phyloP scores from a whole-genome alignment of 2,329 filamentous ascomycete species.

The Calcarisporium arbuscula region DNA sequence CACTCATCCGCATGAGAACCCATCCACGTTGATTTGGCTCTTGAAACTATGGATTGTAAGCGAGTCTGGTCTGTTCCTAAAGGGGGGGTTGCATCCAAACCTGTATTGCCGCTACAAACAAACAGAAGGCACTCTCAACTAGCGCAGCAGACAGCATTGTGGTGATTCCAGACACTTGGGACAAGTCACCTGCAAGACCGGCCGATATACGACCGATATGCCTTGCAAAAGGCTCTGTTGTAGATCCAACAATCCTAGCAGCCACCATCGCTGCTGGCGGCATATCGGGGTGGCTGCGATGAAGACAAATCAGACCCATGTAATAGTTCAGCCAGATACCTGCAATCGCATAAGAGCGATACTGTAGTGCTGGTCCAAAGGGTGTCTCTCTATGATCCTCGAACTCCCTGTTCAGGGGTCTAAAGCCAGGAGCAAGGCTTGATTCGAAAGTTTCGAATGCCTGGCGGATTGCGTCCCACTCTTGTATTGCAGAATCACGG shows the following conservation, averaged over 20 bases:
- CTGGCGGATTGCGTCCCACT: conserved; percentile 71
- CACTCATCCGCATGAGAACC: conserved; percentile 66
- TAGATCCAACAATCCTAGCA: conserved; percentile 66
- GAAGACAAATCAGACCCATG: conserved; percentile 75
- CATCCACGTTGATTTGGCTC: conserved; percentile 68
- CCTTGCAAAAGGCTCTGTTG: conserved; percentile 65
- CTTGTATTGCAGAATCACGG: conserved; percentile 62
- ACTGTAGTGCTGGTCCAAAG: conserved; percentile 76
- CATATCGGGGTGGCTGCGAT: conserved; percentile 82
- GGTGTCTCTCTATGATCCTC: conserved; percentile 57
- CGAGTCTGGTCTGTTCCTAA: too few relatives aligned
- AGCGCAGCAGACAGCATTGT: conserved; percentile 74
- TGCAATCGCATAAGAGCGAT: conserved; percentile 80
- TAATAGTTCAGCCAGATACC: conserved; percentile 85
- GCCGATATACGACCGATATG: conserved; percentile 75
- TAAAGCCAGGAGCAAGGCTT: conserved; percentile 68
- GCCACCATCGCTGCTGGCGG: conserved; percentile 85
- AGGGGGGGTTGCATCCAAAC: conserved; percentile 30
- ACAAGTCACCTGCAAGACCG: conserved; percentile 55
- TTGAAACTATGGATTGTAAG: conserved; percentile 51
- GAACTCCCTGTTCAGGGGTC: conserved; percentile 65
- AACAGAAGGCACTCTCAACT: conserved; percentile 72
- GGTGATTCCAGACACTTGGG: conserved; percentile 54
- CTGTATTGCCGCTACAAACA: conserved; percentile 82
- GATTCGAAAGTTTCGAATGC: conserved; percentile 63